Conservation (phyloP, 768 basidiomycete species). For the Naganishia randhawae region DNA sequence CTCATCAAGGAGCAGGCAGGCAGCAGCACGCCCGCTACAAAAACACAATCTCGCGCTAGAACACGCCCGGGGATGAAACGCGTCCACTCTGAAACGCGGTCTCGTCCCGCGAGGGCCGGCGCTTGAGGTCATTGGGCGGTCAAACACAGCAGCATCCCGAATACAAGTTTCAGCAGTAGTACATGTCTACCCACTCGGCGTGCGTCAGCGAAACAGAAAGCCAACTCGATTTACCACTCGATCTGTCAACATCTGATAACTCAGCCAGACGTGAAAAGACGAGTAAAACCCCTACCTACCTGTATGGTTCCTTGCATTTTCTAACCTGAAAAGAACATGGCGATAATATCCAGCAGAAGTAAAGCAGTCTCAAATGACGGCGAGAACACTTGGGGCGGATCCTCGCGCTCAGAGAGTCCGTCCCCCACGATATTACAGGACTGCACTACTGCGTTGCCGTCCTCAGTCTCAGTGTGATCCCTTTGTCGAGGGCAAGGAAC, state of each 20-base stretch:
- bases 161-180: no score
- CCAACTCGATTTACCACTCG: no score
- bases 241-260: no score
- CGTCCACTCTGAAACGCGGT: background rate
- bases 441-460: no score
- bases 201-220: no score
- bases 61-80: background rate
- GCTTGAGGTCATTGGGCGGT: background rate
- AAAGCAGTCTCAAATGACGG: background rate
- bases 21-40: background rate
- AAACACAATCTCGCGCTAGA: slow-evolving; percentile 1
- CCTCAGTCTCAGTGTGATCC: no score
- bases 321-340: background rate
- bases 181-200: no score
- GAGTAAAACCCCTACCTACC: no score
- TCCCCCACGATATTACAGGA: background rate
- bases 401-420: background rate
- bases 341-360: background rate
- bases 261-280: no score
- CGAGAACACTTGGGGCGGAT: background rate
- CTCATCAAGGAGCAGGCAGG: background rate
- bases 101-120: background rate
- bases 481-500: no score
- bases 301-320: background rate
- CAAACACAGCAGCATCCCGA: no score